Conservation (phyloP, 2,329 filamentous ascomycete genomes). For the Sporothrix humicola region DNA sequence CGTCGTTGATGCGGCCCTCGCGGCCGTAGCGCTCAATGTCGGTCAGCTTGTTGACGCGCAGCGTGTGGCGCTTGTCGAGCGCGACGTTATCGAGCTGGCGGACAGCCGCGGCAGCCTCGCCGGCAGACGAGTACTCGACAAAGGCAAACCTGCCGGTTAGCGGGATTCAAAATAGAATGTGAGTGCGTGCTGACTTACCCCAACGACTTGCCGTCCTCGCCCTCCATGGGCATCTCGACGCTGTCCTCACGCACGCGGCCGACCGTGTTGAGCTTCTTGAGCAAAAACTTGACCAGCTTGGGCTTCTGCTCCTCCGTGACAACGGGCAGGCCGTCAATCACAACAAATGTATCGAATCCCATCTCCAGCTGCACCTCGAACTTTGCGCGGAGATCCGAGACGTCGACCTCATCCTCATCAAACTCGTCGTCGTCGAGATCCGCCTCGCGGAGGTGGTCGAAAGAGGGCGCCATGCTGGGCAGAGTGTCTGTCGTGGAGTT, state of each 20-base stretch:
- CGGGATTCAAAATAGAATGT: too few species aligned
- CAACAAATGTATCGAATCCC: constrained; percentile 94
- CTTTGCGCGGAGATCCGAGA: constrained; percentile 90
- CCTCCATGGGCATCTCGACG: constrained; percentile 86
- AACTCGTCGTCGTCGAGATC: constrained; percentile 84
- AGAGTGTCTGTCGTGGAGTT: constrained; percentile 35
- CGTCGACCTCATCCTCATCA: constrained; percentile 92
- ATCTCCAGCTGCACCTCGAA: constrained; percentile 96
- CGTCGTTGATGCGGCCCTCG: constrained; percentile 90
- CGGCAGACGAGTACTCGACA: constrained; percentile 90
- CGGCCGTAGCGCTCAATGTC: constrained; percentile 96
- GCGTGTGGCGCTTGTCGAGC: constrained; percentile 95
- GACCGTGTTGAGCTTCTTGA: constrained; percentile 87
- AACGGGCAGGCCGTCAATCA: constrained; percentile 89
- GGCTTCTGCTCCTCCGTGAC: constrained; percentile 90
- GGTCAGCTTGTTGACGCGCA: constrained; percentile 96
- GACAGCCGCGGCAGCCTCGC: constrained; percentile 86
- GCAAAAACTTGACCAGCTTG: constrained; percentile 94
- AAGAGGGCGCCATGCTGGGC: constrained; percentile 85
- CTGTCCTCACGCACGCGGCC: constrained; percentile 85
- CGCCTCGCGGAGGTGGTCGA: constrained; percentile 89
- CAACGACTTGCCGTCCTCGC: constrained; percentile 82
- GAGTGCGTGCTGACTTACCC: constrained; percentile 72
- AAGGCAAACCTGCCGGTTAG: constrained; percentile 97
- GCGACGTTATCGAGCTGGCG: constrained; percentile 85